Evolutionary conservation across 2,329 filamentous ascomycete genomes (phyloP), one percentile per base, ranked within the genome.

Genomic region (Septoria petroselini): DNA sequence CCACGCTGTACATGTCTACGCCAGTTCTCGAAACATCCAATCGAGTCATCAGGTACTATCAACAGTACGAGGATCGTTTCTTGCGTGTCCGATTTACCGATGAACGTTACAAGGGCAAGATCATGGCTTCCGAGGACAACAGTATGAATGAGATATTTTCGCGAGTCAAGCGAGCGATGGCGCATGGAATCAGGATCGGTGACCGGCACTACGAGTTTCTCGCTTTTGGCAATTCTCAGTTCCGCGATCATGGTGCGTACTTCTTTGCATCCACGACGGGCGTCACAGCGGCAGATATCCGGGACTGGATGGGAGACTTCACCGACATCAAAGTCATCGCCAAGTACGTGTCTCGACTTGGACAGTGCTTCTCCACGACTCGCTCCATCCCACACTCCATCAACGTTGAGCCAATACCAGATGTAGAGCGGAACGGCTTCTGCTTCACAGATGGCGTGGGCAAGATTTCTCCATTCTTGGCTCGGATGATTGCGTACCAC

Each of bases 321-420:
- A 76, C 76, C 11, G 80, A 89, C 55, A 96, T 96, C 67, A 81
- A 78, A 48, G 80, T 86, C 19, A 80, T 95, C n/a, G 91, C 91
- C 23, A 96, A 95, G 63, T 88, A 91, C 65, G 87, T 89, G 40
- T 89, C 93, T 21, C 81, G 93, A 21, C 74, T 97, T 14, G 93
- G 93, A 0, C 93, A 97, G 69, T 96, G 91, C 65, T 96, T 98
- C 65, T 96, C 93, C 0, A 96, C 91, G 0, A 98, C 93, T 0
- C 76, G 87, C 52, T 83, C 86, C 8, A 83, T 95, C 34, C 76
- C 75, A 21, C 78, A 82, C 12, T 80, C 76, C 0, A 79, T 85
- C 5, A 73, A 76, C 1, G 67, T 80, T 19, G 73, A 79, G 9
- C 73, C 74, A 4, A 80, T 91, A 25, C 68, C 76, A 0, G 93